A percentile compares a stretch with the other conserved stretches of the same genome.
Evolutionary conservation across 345 rosid genomes (phyloP).

Genomic region (Acer campestre): DNA sequence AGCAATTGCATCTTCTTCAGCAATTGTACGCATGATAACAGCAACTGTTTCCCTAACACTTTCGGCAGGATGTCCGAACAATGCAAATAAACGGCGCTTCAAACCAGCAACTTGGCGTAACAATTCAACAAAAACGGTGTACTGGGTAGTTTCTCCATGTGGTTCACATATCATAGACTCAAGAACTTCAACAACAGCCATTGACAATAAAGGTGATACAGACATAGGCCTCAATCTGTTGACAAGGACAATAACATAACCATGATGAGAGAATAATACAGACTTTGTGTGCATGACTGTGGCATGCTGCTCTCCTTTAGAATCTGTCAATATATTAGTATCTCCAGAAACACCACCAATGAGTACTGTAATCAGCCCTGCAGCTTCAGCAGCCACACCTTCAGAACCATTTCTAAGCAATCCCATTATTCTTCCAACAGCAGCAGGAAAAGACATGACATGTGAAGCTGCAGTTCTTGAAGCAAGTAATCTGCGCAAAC

Average conservation of each 20-base stretch:
- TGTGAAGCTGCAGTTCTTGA: constrained; percentile 96
- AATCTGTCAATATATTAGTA: constrained; percentile 56
- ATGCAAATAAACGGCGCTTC: constrained; percentile 91
- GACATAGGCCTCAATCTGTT: constrained; percentile 95
- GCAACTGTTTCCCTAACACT: constrained; percentile 96
- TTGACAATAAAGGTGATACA: constrained; percentile 89
- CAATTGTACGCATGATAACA: constrained; percentile 97
- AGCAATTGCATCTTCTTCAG: constrained; percentile 99
- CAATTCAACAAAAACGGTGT: constrained; percentile 93
- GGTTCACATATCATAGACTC: constrained; percentile 99
- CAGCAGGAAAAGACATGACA: constrained; percentile 98
- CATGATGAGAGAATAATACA: constrained; percentile 77
- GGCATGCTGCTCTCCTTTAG: constrained; percentile 93
- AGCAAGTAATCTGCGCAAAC: constrained; percentile 89
- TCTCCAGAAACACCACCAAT: constrained; percentile 87
- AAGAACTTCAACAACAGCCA: constrained; percentile 96
- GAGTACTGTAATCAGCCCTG: constrained; percentile 82
- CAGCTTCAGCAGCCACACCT: constrained; percentile 94
- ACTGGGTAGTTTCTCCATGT: constrained; percentile 96
- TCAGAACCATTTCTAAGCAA: constrained; percentile 97
- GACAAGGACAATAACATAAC: constrained; percentile 73
- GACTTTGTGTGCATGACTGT: constrained; percentile 96
- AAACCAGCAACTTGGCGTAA: constrained; percentile 95
- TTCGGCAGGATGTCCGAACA: constrained; percentile 99
- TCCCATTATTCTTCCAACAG: constrained; percentile 99